Conservation (phyloP, 2,329 filamentous ascomycete genomes). For the Diaporthe sp. region DNA sequence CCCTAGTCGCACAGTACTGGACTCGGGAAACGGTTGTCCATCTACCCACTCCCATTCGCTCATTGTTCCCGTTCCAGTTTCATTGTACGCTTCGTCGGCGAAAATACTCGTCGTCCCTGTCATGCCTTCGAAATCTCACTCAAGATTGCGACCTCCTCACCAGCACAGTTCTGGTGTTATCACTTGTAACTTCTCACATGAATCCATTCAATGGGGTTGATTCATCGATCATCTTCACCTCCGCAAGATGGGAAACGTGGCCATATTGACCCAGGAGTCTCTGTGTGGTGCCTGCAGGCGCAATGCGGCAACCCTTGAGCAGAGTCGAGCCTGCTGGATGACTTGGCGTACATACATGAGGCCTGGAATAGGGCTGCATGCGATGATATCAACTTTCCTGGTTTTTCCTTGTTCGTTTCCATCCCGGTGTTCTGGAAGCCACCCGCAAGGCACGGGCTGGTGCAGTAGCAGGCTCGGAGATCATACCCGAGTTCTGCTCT, state of each 20-base stretch:
- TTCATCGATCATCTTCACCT: too few species aligned
- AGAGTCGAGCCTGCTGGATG: neutral
- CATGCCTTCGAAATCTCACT: neutral
- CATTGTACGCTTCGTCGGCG: too few species aligned
- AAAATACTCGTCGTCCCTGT: too few species aligned
- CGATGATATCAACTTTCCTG: neutral
- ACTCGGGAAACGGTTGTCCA: neutral
- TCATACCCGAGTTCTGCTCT: neutral
- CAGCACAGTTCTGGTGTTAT: neutral
- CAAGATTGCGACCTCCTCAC: neutral
- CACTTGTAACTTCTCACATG: too few species aligned
- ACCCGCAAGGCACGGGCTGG: neutral
- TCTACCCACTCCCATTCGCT: neutral
- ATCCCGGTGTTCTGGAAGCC: conserved; percentile 2
- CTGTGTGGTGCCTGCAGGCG: neutral
- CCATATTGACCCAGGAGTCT: neutral
- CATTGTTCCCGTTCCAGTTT: too few species aligned
- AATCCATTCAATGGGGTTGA: too few species aligned
- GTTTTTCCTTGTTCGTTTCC: neutral
- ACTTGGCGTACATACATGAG: neutral
- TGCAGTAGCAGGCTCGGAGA: neutral
- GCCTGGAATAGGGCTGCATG: neutral
- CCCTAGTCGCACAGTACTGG: too few species aligned
- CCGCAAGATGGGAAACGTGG: neutral
- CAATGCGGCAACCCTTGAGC: too few species aligned